Evolutionary conservation across 177 flowering plant genomes (phyloP), one percentile per base, ranked within the genome.

Genomic region (Vitis hybrid): DNA sequence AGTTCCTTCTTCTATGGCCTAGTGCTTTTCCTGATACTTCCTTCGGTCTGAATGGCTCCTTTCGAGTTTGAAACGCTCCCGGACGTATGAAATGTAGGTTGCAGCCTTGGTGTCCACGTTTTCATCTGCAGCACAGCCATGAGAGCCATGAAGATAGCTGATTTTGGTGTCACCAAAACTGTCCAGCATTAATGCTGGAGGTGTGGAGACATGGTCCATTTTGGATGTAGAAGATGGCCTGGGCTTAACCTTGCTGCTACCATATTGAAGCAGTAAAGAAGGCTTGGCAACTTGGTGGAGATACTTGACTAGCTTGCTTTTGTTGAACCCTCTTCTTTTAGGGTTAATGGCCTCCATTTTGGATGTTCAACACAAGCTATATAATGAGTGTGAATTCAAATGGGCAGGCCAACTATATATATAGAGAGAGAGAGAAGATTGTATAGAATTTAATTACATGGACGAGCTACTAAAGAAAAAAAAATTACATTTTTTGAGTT

Each of bases 61-160:
- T 18, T 73, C 76, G 3, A 21, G 65, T 6, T 52, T 40, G 51
- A 73, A 63, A 0, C 63, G 62, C 63, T 62, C 67, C n/a, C 56
- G 56, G 16, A 73, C 71, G 32, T 10, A 8, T 6, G 56, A 68
- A 49, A 68, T 67, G 57, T 55, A 73, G 18, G 46, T 52, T n/a
- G 71, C 18, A 11, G 72, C 72, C 50, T 62, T 73, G 18, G 19
- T 4, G 51, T 68, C 71, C 21, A 73, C 76, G 46, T 73, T 68
- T 19, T 67, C 72, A 18, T 73, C 76, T 6, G 55, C 76, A 24
- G 19, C 66, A 56, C 52, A 16, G 30, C 62, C 59, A 65, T 30
- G 30, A 51, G 24, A 16, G 30, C 62, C 59, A 54, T 13, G 56
- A 14, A 54, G n/a, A 54, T 54, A 54, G 15, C 56, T n/a, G 6